Conservation (phyloP, 2,329 filamentous ascomycete species). For the Cordyceps farinosa region DNA sequence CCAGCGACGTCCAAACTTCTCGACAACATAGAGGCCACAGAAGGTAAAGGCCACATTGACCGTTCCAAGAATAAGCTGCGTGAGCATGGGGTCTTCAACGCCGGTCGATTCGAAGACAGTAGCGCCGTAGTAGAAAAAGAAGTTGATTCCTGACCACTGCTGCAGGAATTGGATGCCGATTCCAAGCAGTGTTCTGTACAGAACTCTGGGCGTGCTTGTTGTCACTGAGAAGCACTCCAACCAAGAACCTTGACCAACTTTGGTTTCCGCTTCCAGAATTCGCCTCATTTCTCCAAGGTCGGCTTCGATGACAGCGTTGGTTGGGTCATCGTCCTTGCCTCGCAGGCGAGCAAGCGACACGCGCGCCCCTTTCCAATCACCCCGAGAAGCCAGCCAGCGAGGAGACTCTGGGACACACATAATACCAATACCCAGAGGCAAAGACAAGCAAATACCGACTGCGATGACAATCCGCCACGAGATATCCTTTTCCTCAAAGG, state of each 20-base stretch:
- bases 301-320: conserved; percentile 44
- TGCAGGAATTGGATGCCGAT: conserved; percentile 63
- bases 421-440: conserved; percentile 52
- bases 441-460: conserved; percentile 49
- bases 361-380: conserved; percentile 46
- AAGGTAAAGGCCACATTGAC: conserved; percentile 68
- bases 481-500: conserved; percentile 37
- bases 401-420: conserved; percentile 54
- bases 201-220: conserved; percentile 50
- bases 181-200: conserved; percentile 63
- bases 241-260: conserved; percentile 48
- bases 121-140: conserved; percentile 64
- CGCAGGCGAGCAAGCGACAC: conserved; percentile 51
- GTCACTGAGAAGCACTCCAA: conserved; percentile 59
- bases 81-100: conserved; percentile 61
- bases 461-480: conserved; percentile 64
- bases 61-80: conserved; percentile 63
- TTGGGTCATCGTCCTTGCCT: conserved; percentile 45
- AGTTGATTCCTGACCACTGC: conserved; percentile 62
- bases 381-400: conserved; percentile 50
- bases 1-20: conserved; percentile 64
- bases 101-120: conserved; percentile 66
- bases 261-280: conserved; percentile 42
- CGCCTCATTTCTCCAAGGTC: conserved; percentile 52
- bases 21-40: conserved; percentile 64